Base-by-base conservation (phyloP, 2,329 filamentous ascomycete species). In the Trichoderma koningiopsis region DNA sequence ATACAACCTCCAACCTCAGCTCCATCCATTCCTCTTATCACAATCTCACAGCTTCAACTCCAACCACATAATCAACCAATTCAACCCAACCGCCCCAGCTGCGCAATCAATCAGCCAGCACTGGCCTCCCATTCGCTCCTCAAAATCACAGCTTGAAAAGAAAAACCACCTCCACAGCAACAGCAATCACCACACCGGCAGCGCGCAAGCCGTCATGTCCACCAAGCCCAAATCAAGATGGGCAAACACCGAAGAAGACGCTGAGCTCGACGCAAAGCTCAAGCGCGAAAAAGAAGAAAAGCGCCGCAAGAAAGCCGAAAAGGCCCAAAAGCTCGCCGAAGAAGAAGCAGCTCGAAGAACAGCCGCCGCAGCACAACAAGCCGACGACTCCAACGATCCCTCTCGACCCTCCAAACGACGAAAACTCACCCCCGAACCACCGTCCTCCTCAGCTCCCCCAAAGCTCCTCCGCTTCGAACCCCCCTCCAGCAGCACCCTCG, bases 261-360 rank as follows among this genome's bases (percentile, higher is more conserved):
- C 89, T 27, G 92, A 88, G 55, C 85, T 91, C 53, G 90, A 92
- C 70, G 89, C 89, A 24, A 88, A 89, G 76, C 85, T 89, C 68
- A 95, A 91, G 80, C 87, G 85, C 71, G 92, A 96, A 78, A 97
- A 95, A 81, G 93, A 97, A 80, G 91, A 94, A 76, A 97, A 96
- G 85, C 93, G 92, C 81, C 90, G 92, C 61, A 83, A 89, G 62
- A 97, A 96, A 80, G 91, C 92, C 59, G 82, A 89, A 63, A 97
- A 96, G 80, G 91, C 92, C 73, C 89, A 89, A 69, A 88, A 87
- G 75, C 84, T 87, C 43, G 89, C 92, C 72, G 86, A 80, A 68
- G 72, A 76, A 40, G 72, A 76, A 58, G 74, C 72, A 35, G 33
- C 33, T 35, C 33, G 77, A 53, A 75, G 76, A 67, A 71, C 76